phyloP scores from a whole-genome alignment of 1,284 basidiomycete species.

The Rhodofomes roseus region DNA sequence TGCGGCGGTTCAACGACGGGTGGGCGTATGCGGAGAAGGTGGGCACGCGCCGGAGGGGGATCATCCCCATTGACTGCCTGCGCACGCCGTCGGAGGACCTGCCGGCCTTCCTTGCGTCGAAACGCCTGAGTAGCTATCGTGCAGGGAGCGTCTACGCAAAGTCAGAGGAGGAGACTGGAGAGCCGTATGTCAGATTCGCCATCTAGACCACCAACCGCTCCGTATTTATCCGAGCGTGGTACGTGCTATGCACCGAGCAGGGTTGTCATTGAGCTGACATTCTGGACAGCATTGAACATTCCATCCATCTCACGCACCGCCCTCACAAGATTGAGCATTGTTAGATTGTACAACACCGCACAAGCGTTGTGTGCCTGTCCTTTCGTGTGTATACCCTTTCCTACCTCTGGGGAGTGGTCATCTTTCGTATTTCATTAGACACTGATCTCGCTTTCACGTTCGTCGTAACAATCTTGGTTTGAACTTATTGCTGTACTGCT shows the following conservation, averaged over 20 bases:
- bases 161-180: background rate
- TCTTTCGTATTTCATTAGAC: background rate
- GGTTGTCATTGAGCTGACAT: background rate
- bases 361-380: background rate
- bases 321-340: background rate
- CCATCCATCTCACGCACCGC: too few species aligned
- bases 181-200: background rate
- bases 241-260: background rate
- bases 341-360: background rate
- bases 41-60: conserved; percentile 30
- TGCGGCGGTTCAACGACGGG: conserved; percentile 61
- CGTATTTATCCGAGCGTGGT: background rate
- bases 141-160: background rate
- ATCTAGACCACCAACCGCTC: background rate
- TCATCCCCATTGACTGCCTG: conserved; percentile 64
- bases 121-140: conserved; percentile 41
- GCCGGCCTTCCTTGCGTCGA: conserved; percentile 46
- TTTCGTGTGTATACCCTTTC: background rate
- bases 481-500: background rate
- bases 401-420: background rate
- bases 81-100: conserved; percentile 43
- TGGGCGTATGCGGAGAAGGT: conserved; percentile 49
- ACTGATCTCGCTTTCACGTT: background rate
- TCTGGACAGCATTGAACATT: background rate
- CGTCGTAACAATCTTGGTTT: background rate